These are phyloP conservation scores for Candida piceae DNA, from an alignment of 805 yeast genomes.

Conservation along the genomic window DNA sequence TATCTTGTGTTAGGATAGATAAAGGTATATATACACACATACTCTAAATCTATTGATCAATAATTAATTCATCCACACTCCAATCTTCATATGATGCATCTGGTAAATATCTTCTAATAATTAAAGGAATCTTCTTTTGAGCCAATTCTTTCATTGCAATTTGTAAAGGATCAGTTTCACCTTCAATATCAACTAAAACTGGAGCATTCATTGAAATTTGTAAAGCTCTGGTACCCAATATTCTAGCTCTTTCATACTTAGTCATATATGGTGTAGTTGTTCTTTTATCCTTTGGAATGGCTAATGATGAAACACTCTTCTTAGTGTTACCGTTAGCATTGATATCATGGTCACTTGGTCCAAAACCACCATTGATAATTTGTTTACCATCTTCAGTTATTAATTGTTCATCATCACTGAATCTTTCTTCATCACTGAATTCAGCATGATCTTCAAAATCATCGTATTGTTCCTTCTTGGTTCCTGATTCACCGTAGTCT, in stretches of 20 bases:
- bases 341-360: conserved; percentile 46
- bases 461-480: conserved; percentile 58
- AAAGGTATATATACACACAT: no score
- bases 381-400: conserved; percentile 67
- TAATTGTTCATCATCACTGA: conserved; percentile 41
- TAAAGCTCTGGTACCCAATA: conserved; percentile 93
- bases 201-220: conserved; percentile 99
- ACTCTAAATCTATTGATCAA: conserved; percentile 59
- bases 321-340: conserved; percentile 24
- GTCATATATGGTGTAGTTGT: conserved; percentile 99
- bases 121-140: conserved; percentile 91
- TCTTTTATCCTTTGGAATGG: conserved; percentile 84
- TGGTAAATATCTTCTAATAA: conserved; percentile 92
- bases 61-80: conserved; percentile 97
- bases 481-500: conserved; percentile 56
- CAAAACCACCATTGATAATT: conserved; percentile 65
- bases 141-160: conserved; percentile 96
- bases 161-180: conserved; percentile 97
- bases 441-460: conserved; percentile 62
- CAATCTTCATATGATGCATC: conserved; percentile 97
- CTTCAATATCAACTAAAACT: conserved; percentile 94
- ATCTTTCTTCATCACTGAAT: conserved; percentile 38
- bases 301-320: conserved; percentile 37
- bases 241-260: conserved; percentile 96
- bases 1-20: no score